These are phyloP conservation scores for Debaryomyces subglobosus DNA, from an alignment of 1,139 yeast species.

Conservation along the genomic window DNA sequence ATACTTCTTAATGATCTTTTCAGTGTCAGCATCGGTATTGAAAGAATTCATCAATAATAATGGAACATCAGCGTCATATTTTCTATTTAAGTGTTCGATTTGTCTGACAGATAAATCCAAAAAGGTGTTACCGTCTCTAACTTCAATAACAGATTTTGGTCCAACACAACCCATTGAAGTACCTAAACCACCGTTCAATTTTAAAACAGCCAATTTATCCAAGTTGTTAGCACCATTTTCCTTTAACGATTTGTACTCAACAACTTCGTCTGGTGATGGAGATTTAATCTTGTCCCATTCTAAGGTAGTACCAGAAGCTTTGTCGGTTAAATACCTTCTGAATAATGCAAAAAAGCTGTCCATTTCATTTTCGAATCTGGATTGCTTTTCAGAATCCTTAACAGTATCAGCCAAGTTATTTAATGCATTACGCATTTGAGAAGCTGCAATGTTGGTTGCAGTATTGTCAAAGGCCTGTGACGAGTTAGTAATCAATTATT, in stretches of 20 bases:
- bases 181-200: constrained; percentile 97
- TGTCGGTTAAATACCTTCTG: constrained; percentile 88
- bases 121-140: constrained; percentile 96
- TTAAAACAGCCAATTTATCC: constrained; percentile 88
- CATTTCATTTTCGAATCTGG: constrained; percentile 85
- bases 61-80: constrained; percentile 91
- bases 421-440: constrained; percentile 96
- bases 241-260: constrained; percentile 61
- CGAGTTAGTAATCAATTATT: constrained; percentile 24
- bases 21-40: constrained; percentile 96
- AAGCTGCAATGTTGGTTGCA: constrained; percentile 94
- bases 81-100: constrained; percentile 92
- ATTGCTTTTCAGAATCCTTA: constrained; percentile 55
- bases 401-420: constrained; percentile 87
- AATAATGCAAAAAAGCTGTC: constrained; percentile 92
- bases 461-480: constrained; percentile 87
- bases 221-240: constrained; percentile 51
- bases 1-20: constrained; percentile 92
- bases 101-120: constrained; percentile 95
- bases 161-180: constrained; percentile 99
- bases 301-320: constrained; percentile 80
- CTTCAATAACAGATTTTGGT: constrained; percentile 97
- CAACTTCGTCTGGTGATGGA: constrained; percentile 86
- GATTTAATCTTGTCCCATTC: constrained; percentile 97
- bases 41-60: constrained; percentile 96